phyloP scores from a whole-genome alignment of 345 rosid genomes.

The Aquilaria yunnanensis region DNA sequence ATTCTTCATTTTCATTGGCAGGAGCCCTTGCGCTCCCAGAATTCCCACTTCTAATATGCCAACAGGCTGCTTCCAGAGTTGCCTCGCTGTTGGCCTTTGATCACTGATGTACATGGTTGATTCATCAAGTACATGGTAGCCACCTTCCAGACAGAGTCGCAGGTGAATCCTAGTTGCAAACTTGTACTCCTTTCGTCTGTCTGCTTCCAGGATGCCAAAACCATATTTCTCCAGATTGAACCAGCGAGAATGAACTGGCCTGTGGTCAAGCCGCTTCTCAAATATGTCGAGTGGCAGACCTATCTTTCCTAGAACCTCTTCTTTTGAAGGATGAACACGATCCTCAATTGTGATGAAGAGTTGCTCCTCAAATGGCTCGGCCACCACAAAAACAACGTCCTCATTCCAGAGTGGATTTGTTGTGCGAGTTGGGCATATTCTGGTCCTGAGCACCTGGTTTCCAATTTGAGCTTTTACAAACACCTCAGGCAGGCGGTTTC shows the following conservation, averaged over 20 bases:
- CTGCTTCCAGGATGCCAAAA: constrained; percentile 63
- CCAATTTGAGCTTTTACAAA: constrained; percentile 78
- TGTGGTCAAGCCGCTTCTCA: constrained; percentile 83
- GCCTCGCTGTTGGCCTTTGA: constrained; percentile 80
- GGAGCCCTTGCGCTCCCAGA: constrained; percentile 57
- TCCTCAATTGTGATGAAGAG: constrained; percentile 66
- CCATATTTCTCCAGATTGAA: constrained; percentile 81
- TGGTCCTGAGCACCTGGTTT: constrained; percentile 66
- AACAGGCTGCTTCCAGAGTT: constrained; percentile 75
- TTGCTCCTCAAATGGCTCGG: constrained; percentile 95
- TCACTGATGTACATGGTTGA: constrained; percentile 83
- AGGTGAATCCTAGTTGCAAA: constrained; percentile 80
- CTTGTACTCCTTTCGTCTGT: constrained; percentile 71
- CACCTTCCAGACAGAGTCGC: constrained; percentile 83
- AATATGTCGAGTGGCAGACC: constrained; percentile 41
- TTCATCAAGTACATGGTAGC: constrained; percentile 92
- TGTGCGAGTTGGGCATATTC: constrained; percentile 36
- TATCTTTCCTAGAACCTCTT: constrained; percentile 63
- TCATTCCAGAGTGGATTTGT: constrained; percentile 72
- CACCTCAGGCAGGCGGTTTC: constrained; percentile 57
- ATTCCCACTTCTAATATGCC: constrained; percentile 81
- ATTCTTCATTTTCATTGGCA: constrained; percentile 77
- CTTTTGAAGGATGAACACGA: constrained; percentile 50
- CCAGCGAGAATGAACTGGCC: constrained; percentile 82
- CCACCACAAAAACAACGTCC: constrained; percentile 79